phyloP scores from a whole-genome alignment of 2,329 filamentous ascomycete genomes.

The Sordariomycetes sp. region DNA sequence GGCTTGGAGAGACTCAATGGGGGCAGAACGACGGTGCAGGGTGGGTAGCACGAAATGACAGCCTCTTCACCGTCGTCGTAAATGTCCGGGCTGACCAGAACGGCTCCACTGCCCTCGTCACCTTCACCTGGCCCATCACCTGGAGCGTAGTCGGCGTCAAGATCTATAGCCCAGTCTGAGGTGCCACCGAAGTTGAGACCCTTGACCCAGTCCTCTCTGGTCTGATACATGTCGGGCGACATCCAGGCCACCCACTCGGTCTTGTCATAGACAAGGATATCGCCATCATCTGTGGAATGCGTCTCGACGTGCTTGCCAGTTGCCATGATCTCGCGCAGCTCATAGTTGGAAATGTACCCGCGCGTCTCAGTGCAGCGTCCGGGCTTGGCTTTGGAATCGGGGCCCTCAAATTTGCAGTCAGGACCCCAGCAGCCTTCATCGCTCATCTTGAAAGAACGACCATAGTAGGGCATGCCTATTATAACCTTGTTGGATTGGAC shows the following conservation, averaged over 20 bases:
- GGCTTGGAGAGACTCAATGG: background rate
- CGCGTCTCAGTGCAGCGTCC: slow-evolving; percentile 16
- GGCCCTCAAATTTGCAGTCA: slow-evolving; percentile 13
- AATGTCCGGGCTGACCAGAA: background rate
- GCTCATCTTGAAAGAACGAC: slow-evolving; percentile 21
- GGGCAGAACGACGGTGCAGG: background rate
- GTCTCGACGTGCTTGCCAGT: background rate
- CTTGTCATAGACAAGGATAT: slow-evolving; percentile 14
- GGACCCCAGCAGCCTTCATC: slow-evolving; percentile 12
- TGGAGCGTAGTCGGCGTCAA: no score
- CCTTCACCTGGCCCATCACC: no score
- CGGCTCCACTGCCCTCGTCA: background rate
- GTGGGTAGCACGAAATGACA: background rate
- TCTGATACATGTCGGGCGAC: slow-evolving; percentile 13
- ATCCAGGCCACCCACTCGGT: slow-evolving; percentile 20
- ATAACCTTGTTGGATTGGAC: slow-evolving; percentile 16
- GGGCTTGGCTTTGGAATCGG: slow-evolving; percentile 6
- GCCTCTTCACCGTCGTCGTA: background rate
- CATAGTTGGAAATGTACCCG: slow-evolving; percentile 19
- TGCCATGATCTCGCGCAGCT: slow-evolving; percentile 17
- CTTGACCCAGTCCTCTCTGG: slow-evolving; percentile 10
- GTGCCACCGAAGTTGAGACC: slow-evolving; percentile 17
- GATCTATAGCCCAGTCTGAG: slow-evolving; percentile 20
- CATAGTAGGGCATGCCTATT: slow-evolving; percentile 21
- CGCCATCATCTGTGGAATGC: no score